phyloP scores from a whole-genome alignment of 805 yeast species.

The Deakozyma indianensis region DNA sequence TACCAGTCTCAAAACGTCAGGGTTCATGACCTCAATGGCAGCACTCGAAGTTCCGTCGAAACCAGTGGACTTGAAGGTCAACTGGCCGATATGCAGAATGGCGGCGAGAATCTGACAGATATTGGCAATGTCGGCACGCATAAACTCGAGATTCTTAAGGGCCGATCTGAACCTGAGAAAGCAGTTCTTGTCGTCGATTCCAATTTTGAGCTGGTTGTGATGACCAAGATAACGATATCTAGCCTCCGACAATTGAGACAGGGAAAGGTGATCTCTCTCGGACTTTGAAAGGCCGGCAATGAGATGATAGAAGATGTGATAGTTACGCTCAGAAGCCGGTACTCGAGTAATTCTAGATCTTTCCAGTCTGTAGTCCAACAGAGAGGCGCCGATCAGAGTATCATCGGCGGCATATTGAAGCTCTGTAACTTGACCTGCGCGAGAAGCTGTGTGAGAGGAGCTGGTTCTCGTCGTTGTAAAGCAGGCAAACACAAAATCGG shows the following conservation, averaged over 20 bases:
- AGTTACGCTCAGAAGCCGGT: constrained; percentile 39
- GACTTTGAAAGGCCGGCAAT: constrained; percentile 32
- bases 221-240: constrained; percentile 31
- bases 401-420: constrained; percentile 35
- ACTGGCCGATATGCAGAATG: constrained; percentile 28
- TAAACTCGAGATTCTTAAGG: constrained; percentile 33
- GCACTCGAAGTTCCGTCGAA: constrained; percentile 21
- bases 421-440: constrained; percentile 42
- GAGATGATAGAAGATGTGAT: constrained; percentile 44
- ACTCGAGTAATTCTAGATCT: constrained; percentile 39
- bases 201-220: constrained; percentile 26
- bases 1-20: constrained; percentile 20
- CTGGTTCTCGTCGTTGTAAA: constrained; percentile 26
- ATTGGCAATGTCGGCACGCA: constrained; percentile 30
- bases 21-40: constrained; percentile 23
- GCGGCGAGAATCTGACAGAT: constrained; percentile 35
- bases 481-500: constrained; percentile 23
- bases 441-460: constrained; percentile 25
- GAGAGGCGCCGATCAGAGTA: constrained; percentile 35
- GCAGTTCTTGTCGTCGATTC: constrained; percentile 35
- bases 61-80: constrained; percentile 20
- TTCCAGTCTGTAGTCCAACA: constrained; percentile 42
- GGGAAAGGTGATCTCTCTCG: constrained; percentile 27
- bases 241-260: constrained; percentile 22
- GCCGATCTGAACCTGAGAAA: constrained; percentile 35